These are phyloP conservation scores for Haplosporangium sp. DNA, from an alignment of 371 early-diverging fungal genomes.

Conservation along the genomic window DNA sequence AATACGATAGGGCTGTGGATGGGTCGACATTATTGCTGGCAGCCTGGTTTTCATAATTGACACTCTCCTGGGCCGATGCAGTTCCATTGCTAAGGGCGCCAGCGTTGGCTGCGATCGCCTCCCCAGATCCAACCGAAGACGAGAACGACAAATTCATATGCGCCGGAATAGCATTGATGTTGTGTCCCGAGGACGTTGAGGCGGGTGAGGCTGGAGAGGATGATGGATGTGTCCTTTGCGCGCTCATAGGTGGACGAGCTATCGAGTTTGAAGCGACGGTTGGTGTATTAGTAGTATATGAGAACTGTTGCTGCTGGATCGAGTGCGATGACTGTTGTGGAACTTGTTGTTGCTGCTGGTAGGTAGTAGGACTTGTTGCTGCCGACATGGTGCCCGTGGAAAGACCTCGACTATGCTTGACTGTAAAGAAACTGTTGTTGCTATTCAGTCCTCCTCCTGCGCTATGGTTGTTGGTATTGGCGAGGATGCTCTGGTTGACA, in stretches of 20 bases:
- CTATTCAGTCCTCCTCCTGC: constrained; percentile 26
- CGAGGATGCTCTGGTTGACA: constrained; percentile 25
- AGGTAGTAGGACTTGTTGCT: constrained; percentile 8
- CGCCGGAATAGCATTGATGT: constrained; percentile 7
- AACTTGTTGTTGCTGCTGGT: constrained; percentile 16
- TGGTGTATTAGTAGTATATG: constrained; percentile 11
- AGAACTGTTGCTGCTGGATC: constrained; percentile 5
- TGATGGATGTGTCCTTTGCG: constrained; percentile 23
- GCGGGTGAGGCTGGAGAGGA: constrained; percentile 22
- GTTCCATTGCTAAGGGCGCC: constrained; percentile 3
- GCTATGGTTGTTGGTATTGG: constrained; percentile 6
- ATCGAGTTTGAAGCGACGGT: constrained; percentile 15
- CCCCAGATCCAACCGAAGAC: constrained; percentile 29
- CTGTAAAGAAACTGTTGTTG: constrained; percentile 39
- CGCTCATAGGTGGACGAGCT: constrained; percentile 33
- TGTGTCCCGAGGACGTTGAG: constrained; percentile 13
- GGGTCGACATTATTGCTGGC: not conserved
- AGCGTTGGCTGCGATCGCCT: constrained; percentile 6
- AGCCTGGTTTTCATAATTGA: not conserved
- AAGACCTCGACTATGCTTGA: constrained; percentile 36
- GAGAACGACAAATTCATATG: constrained; percentile 45
- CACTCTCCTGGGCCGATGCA: constrained; percentile 2
- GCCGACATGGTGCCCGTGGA: constrained; percentile 41
- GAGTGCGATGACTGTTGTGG: constrained; percentile 3
- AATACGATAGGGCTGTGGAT: not conserved